phyloP scores from a whole-genome alignment of 2,329 filamentous ascomycete species.

The Leptographium wingfieldii region DNA sequence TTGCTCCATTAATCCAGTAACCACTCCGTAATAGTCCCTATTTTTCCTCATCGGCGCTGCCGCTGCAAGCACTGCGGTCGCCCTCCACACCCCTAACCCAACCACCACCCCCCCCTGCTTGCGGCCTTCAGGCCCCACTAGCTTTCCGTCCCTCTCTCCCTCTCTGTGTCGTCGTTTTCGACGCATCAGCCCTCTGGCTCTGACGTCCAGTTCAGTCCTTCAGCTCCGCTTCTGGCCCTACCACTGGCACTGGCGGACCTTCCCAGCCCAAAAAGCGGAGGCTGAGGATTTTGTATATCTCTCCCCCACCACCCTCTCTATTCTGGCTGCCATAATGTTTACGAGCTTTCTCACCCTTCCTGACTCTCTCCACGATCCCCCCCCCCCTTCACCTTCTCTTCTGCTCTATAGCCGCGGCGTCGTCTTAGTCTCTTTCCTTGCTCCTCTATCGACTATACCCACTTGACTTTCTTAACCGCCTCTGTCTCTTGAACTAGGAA shows the following conservation, averaged over 20 bases:
- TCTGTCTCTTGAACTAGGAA: conserved; percentile 4
- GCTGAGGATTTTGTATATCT: conserved; percentile 26
- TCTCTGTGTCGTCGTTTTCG: not conserved
- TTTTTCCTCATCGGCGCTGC: conserved; percentile 2
- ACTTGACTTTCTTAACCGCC: not conserved
- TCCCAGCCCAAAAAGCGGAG: conserved; percentile 7
- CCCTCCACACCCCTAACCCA: not conserved
- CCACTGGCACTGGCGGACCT: not conserved
- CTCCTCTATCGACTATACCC: not conserved
- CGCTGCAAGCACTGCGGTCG: not conserved
- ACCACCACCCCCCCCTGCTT: conserved; percentile 5
- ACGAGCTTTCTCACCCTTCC: conserved; percentile 32
- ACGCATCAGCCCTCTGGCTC: not conserved
- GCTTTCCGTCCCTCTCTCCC: not conserved
- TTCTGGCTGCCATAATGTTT: conserved; percentile 17
- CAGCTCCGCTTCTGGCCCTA: conserved; percentile 1
- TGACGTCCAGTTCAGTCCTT: not conserved
- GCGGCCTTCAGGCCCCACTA: conserved; percentile 6
- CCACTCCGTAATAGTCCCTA: not conserved
- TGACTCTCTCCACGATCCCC: conserved; percentile 42
- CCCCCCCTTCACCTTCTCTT: conserved; percentile 47
- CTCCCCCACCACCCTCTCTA: conserved; percentile 34
- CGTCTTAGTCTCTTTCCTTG: conserved; percentile 10
- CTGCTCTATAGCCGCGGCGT: conserved; percentile 45
- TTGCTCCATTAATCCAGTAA: no score